These are phyloP conservation scores for Monosporascus sp. DNA, from an alignment of 2,329 filamentous ascomycete species.

Conservation along the genomic window DNA sequence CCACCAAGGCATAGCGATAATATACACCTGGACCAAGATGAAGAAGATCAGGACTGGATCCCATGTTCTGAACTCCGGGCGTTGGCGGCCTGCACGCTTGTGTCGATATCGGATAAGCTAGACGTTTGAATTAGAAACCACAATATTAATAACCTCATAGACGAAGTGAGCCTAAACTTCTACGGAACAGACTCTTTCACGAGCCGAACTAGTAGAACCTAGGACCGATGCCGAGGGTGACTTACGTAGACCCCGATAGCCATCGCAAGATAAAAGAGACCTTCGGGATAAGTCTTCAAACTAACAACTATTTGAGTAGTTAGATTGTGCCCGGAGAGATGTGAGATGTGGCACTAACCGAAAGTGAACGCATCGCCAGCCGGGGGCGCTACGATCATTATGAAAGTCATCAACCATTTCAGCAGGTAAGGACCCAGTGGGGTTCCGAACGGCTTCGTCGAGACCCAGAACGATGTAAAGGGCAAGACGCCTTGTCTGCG, in stretches of 20 bases:
- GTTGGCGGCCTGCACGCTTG: slow-evolving; percentile 40
- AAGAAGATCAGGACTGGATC: slow-evolving; percentile 52
- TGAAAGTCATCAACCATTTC: slow-evolving; percentile 49
- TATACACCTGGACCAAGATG: slow-evolving; percentile 53
- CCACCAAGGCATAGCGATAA: slow-evolving; percentile 68
- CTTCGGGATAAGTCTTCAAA: slow-evolving; percentile 51
- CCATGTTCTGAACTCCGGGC: slow-evolving; percentile 55
- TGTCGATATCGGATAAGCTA: slow-evolving; percentile 46
- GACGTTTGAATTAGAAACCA: neutral
- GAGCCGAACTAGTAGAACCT: too few species aligned
- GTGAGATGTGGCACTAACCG: slow-evolving; percentile 26
- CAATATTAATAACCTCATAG: too few species aligned
- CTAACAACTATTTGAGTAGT: slow-evolving; percentile 44
- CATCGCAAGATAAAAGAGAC: slow-evolving; percentile 53
- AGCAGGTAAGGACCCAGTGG: slow-evolving; percentile 53
- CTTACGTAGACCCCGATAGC: slow-evolving; percentile 49
- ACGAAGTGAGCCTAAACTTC: too few species aligned
- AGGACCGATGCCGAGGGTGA: neutral
- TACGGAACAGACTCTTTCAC: too few species aligned
- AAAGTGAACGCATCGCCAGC: slow-evolving; percentile 62
- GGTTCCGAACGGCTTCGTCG: slow-evolving; percentile 57
- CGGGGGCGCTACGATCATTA: slow-evolving; percentile 57
- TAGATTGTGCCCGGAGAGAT: neutral
- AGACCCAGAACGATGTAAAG: slow-evolving; percentile 54
- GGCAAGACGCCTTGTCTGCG: slow-evolving; percentile 54